phyloP scores from a whole-genome alignment of 441 rosid species.

The Bocquillonia castaneifolia region DNA sequence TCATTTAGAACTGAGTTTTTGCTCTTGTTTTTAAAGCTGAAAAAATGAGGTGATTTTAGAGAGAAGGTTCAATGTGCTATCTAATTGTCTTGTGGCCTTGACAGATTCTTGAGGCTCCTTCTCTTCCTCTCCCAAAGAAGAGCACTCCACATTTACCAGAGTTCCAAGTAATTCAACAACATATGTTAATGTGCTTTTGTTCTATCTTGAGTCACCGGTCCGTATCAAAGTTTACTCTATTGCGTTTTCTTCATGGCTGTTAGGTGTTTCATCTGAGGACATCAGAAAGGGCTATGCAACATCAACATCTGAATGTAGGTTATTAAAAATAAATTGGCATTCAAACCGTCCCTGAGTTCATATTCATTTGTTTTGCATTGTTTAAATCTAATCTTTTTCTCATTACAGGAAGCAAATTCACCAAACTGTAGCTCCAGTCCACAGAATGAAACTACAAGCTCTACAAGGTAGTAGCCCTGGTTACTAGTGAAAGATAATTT shows the following conservation, averaged over 20 bases:
- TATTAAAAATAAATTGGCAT: not conserved
- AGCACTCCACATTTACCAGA: constrained; percentile 36
- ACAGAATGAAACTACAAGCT: constrained; percentile 29
- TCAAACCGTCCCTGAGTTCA: too few relatives aligned
- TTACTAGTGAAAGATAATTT: not conserved
- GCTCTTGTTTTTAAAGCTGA: not conserved
- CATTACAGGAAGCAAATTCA: constrained; percentile 31
- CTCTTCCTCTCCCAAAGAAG: constrained; percentile 35
- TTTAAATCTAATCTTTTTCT: constrained; percentile 15
- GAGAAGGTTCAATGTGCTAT: constrained; percentile 3
- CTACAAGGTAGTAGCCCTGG: constrained; percentile 30
- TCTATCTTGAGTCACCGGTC: too few relatives aligned
- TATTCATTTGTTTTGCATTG: not conserved
- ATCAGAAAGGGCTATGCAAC: constrained; percentile 46
- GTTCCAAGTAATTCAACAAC: constrained; percentile 39
- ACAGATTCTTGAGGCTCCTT: constrained; percentile 49
- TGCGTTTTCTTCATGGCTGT: not conserved
- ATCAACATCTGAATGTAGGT: constrained; percentile 35
- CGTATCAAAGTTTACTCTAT: too few relatives aligned
- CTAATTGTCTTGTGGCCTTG: constrained; percentile 19
- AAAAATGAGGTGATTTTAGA: not conserved
- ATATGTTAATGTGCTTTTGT: constrained; percentile 8
- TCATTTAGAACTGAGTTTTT: not conserved
- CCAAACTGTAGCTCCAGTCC: constrained; percentile 24
- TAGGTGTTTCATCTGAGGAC: constrained; percentile 61